phyloP scores from a whole-genome alignment of 2,329 filamentous ascomycete genomes.

The Nigrospora osmanthi region DNA sequence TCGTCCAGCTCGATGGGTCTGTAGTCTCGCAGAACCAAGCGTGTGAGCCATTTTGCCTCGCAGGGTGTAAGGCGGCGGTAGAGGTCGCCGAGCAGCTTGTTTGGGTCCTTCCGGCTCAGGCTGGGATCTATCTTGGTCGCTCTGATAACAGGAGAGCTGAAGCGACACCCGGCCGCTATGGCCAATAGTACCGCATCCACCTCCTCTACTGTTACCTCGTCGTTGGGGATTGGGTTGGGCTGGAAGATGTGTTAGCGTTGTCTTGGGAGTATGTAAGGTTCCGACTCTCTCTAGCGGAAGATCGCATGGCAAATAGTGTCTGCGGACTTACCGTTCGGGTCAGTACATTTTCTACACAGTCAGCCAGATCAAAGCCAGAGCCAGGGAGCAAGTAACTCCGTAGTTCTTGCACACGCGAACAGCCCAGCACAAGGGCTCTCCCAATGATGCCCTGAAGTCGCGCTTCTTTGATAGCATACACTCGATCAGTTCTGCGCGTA shows the following conservation, averaged over 20 bases:
- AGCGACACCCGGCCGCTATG: conserved; percentile 61
- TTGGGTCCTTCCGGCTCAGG: conserved; percentile 22
- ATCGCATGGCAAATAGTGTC: not conserved
- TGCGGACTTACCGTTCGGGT: conserved; percentile 43
- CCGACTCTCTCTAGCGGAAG: no score
- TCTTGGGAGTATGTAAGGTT: not conserved
- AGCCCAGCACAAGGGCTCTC: conserved; percentile 57
- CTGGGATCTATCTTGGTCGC: conserved; percentile 15
- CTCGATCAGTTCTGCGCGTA: conserved; percentile 66
- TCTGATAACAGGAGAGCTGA: conserved; percentile 60
- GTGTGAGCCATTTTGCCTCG: conserved; percentile 82
- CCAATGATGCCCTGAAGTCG: conserved; percentile 60
- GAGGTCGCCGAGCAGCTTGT: conserved; percentile 42
- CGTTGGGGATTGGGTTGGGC: conserved; percentile 34
- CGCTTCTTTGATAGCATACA: conserved; percentile 61
- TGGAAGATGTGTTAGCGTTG: conserved; percentile 18
- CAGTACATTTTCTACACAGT: conserved; percentile 61
- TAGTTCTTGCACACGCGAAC: conserved; percentile 53
- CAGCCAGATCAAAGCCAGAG: conserved; percentile 57
- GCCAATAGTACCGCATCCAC: conserved; percentile 59
- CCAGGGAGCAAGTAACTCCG: conserved; percentile 52
- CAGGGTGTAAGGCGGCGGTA: conserved; percentile 53
- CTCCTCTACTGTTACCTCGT: conserved; percentile 59
- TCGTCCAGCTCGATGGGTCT: conserved; percentile 58
- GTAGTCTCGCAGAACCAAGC: conserved; percentile 71